Base-by-base conservation (phyloP, 495 filamentous ascomycete genomes). In the Copromyces sp. region DNA sequence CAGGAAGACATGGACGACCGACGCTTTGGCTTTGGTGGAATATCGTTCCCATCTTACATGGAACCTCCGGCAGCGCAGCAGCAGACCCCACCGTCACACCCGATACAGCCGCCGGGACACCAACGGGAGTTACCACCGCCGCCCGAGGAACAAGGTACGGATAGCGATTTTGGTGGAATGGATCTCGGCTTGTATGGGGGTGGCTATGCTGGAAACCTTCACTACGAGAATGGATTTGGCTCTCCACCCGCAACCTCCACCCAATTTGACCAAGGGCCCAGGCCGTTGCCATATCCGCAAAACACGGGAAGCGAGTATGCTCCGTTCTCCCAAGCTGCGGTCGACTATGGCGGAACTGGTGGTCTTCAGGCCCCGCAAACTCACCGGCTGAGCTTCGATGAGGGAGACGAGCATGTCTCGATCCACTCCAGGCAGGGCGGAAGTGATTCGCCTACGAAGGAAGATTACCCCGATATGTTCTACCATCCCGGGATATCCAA, bases 381-480 rank as follows among this genome's bases (percentile, higher is more conserved):
- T 0, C 88, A 90, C 73, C 83, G 93, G 70, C 84, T 95, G 77
- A 97, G 95, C 79, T 98, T 95, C 76, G 95, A 99, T 77, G 94
- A 98, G 78, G 95, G 93, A 0, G 95, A 97, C 77, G 95, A 99
- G 75, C 83, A 77, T 74, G 92, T 78, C 75, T 86, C 73, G 70
- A 80, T 83, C 75, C 83, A 81, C 78, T 87, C 77, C 75, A 85
- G 73, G 77, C 84, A 74, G 81, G 90, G 77, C 83, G 84, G 80
- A 75, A 90, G 85, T 74, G 87, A 88, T n/a, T 87, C 85, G 44
- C 82, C 85, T 24, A 75, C 80, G 32, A 84, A 88, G 69, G 92
- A 92, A 53, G 91, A 90, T 68, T 91, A 92, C 71, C 91, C 90
- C 20, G 96, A 98, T 75, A 89, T 98, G 80, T 99, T 98, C 78